These are phyloP conservation scores for Trichosporon coremiiforme DNA, from an alignment of 1,284 basidiomycete genomes.

Conservation along the genomic window DNA sequence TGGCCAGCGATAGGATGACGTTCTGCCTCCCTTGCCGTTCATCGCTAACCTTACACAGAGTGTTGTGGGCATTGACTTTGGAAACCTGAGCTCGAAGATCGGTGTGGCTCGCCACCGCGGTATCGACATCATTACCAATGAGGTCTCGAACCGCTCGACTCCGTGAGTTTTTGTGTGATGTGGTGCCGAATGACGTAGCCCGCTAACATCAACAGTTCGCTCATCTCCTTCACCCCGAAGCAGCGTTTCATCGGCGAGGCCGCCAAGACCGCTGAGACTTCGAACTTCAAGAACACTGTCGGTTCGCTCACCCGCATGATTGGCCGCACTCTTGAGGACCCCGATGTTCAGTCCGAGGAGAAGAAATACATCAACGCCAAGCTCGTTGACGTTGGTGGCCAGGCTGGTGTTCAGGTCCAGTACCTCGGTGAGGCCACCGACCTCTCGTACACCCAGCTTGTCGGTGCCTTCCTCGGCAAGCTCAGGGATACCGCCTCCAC, in stretches of 20 bases:
- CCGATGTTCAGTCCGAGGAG: conserved; percentile 77
- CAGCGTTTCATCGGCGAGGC: conserved; percentile 86
- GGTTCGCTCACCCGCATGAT: conserved; percentile 85
- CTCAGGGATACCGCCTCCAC: conserved; percentile 77
- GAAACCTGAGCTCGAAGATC: conserved; percentile 86
- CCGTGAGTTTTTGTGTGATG: conserved; percentile 64
- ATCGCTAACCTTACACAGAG: conserved; percentile 38
- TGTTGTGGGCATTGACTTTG: conserved; percentile 91
- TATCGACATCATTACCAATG: conserved; percentile 93
- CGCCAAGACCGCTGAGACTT: conserved; percentile 95
- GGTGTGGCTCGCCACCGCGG: conserved; percentile 89
- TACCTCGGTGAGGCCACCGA: conserved; percentile 76
- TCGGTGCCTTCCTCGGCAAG: conserved; percentile 82
- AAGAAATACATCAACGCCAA: conserved; percentile 84
- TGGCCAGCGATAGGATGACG: not conserved
- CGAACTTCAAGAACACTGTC: conserved; percentile 94
- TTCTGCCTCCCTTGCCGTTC: not conserved
- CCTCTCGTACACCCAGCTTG: conserved; percentile 83
- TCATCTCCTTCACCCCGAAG: conserved; percentile 86
- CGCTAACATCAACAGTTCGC: conserved; percentile 63
- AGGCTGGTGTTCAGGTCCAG: conserved; percentile 79
- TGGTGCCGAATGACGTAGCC: conserved; percentile 5
- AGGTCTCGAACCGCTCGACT: conserved; percentile 90
- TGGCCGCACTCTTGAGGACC: conserved; percentile 73
- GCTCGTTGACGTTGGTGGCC: conserved; percentile 77